Conservation (phyloP, 139 green algal genomes). For the Coelastrella sp. region DNA sequence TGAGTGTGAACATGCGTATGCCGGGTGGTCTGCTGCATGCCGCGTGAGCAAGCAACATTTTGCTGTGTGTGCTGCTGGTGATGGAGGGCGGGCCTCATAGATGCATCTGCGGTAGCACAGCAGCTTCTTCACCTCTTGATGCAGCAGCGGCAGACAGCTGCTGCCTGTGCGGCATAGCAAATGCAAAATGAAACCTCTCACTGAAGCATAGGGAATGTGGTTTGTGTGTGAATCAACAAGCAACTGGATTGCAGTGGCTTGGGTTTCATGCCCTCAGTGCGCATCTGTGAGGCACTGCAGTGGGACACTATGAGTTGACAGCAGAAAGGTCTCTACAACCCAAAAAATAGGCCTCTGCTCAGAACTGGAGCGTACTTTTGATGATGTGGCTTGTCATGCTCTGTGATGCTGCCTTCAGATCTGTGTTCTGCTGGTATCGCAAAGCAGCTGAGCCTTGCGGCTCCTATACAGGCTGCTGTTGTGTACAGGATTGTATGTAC, state of each 20-base stretch:
- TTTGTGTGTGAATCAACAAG: not conserved
- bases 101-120: too few relatives aligned
- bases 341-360: too few relatives aligned
- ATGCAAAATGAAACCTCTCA: not conserved
- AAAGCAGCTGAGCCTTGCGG: not conserved
- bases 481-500: not conserved
- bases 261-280: not conserved
- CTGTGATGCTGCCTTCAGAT: too few relatives aligned
- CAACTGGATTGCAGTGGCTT: not conserved
- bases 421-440: not conserved
- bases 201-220: not conserved
- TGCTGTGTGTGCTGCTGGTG: not conserved
- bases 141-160: too few relatives aligned
- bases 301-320: not conserved
- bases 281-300: not conserved
- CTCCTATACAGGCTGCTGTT: slow-evolving; percentile 4
- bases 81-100: too few relatives aligned
- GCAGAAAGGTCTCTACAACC: too few relatives aligned
- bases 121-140: too few relatives aligned
- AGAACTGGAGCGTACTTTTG: too few relatives aligned
- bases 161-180: not conserved
- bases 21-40: not conserved
- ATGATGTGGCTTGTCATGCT: too few relatives aligned
- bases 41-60: not conserved
- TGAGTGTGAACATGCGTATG: not conserved